A percentile compares a stretch with the other conserved stretches of the same genome.
phyloP scores from a whole-genome alignment of 306 rosid species.

The Phaseolus lunatus region DNA sequence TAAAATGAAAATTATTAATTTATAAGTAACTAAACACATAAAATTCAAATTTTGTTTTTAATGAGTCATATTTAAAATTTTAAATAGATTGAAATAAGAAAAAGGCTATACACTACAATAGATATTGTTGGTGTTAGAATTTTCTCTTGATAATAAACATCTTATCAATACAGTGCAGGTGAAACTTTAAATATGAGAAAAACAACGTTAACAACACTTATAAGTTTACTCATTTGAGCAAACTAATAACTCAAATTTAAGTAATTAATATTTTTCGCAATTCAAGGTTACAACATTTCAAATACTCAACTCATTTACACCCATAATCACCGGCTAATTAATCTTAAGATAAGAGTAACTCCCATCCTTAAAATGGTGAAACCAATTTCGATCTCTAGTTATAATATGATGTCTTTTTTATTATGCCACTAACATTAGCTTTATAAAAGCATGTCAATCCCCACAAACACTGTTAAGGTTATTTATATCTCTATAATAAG shows the following conservation, averaged over 20 bases:
- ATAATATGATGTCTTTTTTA: slow-evolving; percentile 49
- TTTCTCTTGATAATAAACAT: too few relatives aligned
- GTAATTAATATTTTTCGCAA: background rate
- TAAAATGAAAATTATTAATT: too few relatives aligned
- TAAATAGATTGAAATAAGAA: background rate
- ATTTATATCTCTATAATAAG: slow-evolving; percentile 42
- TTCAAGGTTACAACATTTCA: background rate
- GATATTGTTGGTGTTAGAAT: too few relatives aligned
- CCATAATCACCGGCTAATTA: slow-evolving; percentile 37
- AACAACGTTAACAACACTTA: too few relatives aligned
- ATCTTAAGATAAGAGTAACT: slow-evolving; percentile 53
- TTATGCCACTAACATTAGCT: slow-evolving; percentile 47
- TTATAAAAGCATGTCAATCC: slow-evolving; percentile 48
- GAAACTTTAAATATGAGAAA: too few relatives aligned
- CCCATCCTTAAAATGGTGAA: slow-evolving; percentile 54
- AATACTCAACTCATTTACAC: background rate
- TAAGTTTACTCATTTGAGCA: too few relatives aligned
- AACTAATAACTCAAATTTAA: background rate
- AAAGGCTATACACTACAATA: too few relatives aligned
- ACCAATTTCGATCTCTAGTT: slow-evolving; percentile 55
- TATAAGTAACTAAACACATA: too few relatives aligned
- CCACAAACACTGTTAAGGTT: slow-evolving; percentile 52
- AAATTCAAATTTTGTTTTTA: too few relatives aligned
- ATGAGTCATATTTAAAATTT: background rate
- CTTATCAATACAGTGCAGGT: too few relatives aligned